phyloP scores from a whole-genome alignment of 164 flowering plant species.

The Chimonanthus salicifolius region DNA sequence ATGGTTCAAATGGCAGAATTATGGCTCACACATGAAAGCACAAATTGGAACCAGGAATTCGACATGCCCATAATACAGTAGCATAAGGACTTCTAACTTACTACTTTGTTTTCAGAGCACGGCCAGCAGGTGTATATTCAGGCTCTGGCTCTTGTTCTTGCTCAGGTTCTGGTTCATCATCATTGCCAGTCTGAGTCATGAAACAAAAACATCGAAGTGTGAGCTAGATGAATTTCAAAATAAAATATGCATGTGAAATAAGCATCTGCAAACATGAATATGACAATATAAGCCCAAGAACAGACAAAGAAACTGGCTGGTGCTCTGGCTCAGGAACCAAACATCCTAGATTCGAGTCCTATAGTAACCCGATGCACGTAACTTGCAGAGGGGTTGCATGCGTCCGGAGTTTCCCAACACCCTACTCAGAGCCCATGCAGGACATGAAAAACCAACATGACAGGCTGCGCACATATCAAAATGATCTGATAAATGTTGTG shows the following conservation, averaged over 20 bases:
- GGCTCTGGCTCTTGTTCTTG: slow-evolving; percentile 60
- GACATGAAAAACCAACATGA: too few species aligned
- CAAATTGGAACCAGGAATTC: neutral
- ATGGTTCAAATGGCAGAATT: neutral
- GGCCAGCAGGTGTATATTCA: slow-evolving; percentile 89
- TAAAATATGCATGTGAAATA: neutral
- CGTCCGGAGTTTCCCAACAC: too few species aligned
- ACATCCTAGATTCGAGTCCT: too few species aligned
- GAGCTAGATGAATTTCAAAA: neutral
- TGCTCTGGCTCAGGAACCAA: too few species aligned
- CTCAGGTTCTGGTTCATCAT: slow-evolving; percentile 38
- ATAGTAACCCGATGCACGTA: too few species aligned
- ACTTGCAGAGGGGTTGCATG: too few species aligned
- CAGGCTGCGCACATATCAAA: too few species aligned
- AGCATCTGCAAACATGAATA: slow-evolving; percentile 1
- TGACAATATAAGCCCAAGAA: neutral
- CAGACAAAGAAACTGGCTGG: neutral
- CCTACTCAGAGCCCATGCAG: too few species aligned
- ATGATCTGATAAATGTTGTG: too few species aligned
- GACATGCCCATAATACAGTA: neutral
- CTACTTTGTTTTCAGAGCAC: slow-evolving; percentile 81
- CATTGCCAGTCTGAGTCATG: slow-evolving; percentile 55
- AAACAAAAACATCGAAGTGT: slow-evolving; percentile 4
- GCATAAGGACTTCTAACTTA: slow-evolving; percentile 32
- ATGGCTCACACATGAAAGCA: neutral